Evolutionary conservation across 139 green algal genomes (phyloP).

Genomic region (Limnomonas spitsbergensis): DNA sequence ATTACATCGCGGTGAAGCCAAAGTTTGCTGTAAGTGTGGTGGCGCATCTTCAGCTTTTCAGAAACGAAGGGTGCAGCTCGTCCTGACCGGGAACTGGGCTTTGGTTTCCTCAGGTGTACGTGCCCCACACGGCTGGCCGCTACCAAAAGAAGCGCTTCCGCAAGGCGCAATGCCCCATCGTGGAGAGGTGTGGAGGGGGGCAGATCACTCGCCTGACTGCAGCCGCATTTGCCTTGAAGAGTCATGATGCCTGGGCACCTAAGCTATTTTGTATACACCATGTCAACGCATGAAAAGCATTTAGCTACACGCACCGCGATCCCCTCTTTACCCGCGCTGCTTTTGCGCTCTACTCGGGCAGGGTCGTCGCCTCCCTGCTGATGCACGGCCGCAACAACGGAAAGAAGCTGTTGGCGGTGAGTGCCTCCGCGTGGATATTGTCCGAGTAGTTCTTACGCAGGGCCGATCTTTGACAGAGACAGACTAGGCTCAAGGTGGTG

Average conservation of each 20-base stretch:
- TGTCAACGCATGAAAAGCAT: no score
- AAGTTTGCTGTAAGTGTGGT: constrained; percentile 73
- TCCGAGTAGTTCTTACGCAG: background rate
- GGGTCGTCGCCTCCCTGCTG: constrained; percentile 93
- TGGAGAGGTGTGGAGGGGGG: constrained; percentile 94
- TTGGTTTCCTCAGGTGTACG: constrained; percentile 65
- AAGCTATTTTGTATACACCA: background rate
- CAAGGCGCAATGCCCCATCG: constrained; percentile 98
- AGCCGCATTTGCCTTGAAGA: constrained; percentile 7
- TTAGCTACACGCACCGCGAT: no score
- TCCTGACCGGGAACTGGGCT: background rate
- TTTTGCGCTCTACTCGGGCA: no score
- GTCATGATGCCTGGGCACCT: constrained; percentile 12
- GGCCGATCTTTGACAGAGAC: no score
- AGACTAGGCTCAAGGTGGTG: no score
- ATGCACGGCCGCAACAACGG: constrained; percentile 99
- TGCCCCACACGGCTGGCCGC: constrained; percentile 95
- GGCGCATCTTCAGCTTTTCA: no score
- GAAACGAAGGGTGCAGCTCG: background rate
- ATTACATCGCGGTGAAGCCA: constrained; percentile 98
- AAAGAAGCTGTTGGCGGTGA: constrained; percentile 98
- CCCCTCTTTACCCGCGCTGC: no score
- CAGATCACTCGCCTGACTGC: no score
- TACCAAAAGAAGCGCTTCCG: constrained; percentile 98
- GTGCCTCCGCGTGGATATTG: constrained; percentile 1